Percentiles rank a stretch among this genome's conserved stretches.
These are phyloP conservation scores for Hydnum rufescens DNA, from an alignment of 768 basidiomycete genomes.

Conservation along the genomic window DNA sequence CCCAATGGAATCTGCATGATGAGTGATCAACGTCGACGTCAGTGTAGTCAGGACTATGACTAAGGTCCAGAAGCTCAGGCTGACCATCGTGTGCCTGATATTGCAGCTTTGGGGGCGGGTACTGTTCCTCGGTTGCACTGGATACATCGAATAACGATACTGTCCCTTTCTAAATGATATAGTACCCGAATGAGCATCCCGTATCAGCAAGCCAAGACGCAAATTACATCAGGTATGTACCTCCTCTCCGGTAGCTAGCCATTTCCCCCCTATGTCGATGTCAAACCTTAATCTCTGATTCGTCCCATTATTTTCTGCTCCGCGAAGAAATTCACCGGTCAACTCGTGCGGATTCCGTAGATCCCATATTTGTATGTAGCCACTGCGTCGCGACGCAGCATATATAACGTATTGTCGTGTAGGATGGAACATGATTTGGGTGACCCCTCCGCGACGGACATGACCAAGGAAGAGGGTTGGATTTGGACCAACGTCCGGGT, in stretches of 20 bases:
- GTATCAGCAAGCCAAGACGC: background rate
- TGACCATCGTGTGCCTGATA: conserved; percentile 41
- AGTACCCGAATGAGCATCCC: too few species aligned
- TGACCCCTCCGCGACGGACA: conserved; percentile 29
- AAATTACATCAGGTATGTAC: conserved; percentile 21
- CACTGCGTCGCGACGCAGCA: conserved; percentile 52
- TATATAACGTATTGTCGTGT: conserved; percentile 50
- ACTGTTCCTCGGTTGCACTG: background rate
- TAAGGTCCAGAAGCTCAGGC: conserved; percentile 8
- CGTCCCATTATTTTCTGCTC: conserved; percentile 20
- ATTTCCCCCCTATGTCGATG: conserved; percentile 44
- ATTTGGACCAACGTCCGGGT: conserved; percentile 28
- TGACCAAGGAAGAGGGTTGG: conserved; percentile 42
- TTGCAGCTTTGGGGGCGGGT: conserved; percentile 17
- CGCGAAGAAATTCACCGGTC: conserved; percentile 23
- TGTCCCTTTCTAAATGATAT: conserved; percentile 42
- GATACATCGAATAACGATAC: conserved; percentile 39
- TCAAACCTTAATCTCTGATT: conserved; percentile 73
- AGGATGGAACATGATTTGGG: conserved; percentile 64
- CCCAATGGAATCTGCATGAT: conserved; percentile 42
- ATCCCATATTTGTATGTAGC: conserved; percentile 57
- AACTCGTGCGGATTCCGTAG: conserved; percentile 31
- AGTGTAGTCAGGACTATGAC: background rate
- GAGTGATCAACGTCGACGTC: background rate
- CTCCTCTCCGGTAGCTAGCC: conserved; percentile 47